These are phyloP conservation scores for Allantophomopsis lycopodina DNA, from an alignment of 2,329 filamentous ascomycete genomes.

Conservation along the genomic window DNA sequence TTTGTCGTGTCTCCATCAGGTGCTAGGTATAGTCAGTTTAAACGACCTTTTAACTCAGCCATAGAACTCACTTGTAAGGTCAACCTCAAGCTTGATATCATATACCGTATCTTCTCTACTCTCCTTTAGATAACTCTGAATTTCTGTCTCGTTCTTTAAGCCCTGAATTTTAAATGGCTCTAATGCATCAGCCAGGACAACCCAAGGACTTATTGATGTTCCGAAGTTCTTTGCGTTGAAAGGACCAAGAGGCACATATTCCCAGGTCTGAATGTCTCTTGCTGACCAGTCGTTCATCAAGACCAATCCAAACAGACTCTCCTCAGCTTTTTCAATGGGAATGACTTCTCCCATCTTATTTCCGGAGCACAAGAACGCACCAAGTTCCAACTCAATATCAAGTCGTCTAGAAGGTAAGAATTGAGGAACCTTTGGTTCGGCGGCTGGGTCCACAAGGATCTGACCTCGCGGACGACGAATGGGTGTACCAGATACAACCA, in stretches of 20 bases:
- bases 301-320: conserved; percentile 66
- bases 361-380: conserved; percentile 54
- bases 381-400: conserved; percentile 72
- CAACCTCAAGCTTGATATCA: conserved; percentile 56
- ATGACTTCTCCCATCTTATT: conserved; percentile 54
- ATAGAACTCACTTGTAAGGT: conserved; percentile 36
- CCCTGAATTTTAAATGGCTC: conserved; percentile 48
- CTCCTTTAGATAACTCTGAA: conserved; percentile 53
- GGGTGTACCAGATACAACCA: conserved; percentile 61
- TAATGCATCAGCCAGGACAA: conserved; percentile 63
- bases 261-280: conserved; percentile 71
- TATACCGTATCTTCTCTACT: conserved; percentile 42
- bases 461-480: conserved; percentile 66
- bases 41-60: not conserved
- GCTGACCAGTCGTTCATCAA: conserved; percentile 84
- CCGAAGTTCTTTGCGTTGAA: conserved; percentile 80
- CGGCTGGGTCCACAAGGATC: conserved; percentile 49
- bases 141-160: conserved; percentile 35
- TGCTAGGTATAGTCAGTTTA: conserved; percentile 12
- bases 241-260: conserved; percentile 70
- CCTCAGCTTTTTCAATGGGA: conserved; percentile 47
- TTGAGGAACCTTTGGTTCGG: conserved; percentile 45
- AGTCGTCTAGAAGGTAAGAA: conserved; percentile 52
- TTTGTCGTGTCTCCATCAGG: conserved; percentile 36
- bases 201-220: conserved; percentile 66